Base-by-base conservation (phyloP, 208 protist species). In the Kentomonas sorsogonicus region DNA sequence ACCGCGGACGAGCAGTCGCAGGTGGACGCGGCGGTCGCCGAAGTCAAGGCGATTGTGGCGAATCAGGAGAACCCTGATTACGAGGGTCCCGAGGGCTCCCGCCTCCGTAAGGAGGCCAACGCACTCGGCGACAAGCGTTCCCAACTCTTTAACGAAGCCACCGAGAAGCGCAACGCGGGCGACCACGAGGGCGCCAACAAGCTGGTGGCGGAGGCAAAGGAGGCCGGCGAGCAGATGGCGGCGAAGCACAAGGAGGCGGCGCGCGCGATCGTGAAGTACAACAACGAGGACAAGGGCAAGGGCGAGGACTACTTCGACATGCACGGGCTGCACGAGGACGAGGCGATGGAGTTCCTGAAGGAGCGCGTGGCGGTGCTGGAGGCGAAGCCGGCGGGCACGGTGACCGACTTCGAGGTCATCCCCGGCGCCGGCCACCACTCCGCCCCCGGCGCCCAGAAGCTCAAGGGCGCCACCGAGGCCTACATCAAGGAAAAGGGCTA, bases 31-130 rank as follows among this genome's bases (percentile, higher is more conserved):
- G 74, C 78, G 3, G 58, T 53, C 40, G 58, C 51, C 0, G 60
- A 79, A 29, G 68, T 86, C 22, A 33, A 58, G 10, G 16, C 11
- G 0, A 86, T 86, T 26, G 60, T 86, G 7, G 18, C 39, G 2
- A 51, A 70, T n/a, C 69, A 78, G 50, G 66, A 72, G 56, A 74
- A 83, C 33, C 75, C 74, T 34, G 69, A 86, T 62, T 86, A 86
- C 51, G 74, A 81, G 59, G 78, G 78, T 0, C 53, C 60, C 2
- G 51, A 63, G 23, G 78, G 78, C 2, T 27, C 54, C 22, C 45
- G 65, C 20, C 71, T 86, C 36, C 74, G 78, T 10, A 54, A 47
- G 41, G 67, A 81, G 47, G 78, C 78, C 9, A 69, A 74, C 50
- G 62, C 46, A 10, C 45, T 71, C n/a, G 77, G 58, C 9, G 55